Evolutionary conservation across 2,329 filamentous ascomycete species (phyloP).

Genomic region (Phoma sp.): DNA sequence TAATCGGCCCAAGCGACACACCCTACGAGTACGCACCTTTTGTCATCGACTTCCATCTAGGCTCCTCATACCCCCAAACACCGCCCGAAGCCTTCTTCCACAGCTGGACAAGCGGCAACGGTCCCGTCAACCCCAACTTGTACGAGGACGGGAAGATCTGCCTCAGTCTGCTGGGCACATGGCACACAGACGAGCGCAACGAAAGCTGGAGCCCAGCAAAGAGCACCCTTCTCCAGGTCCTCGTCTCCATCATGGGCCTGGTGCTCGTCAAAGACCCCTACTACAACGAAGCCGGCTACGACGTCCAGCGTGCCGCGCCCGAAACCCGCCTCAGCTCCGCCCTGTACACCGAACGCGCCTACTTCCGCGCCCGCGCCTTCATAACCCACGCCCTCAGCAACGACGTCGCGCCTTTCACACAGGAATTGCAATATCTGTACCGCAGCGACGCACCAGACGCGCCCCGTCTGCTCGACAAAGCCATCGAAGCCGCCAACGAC

Average conservation of each 20-base stretch:
- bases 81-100: slow-evolving; percentile 66
- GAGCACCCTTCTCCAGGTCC: slow-evolving; percentile 63
- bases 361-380: slow-evolving; percentile 60
- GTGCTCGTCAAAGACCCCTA: slow-evolving; percentile 66
- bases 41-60: slow-evolving; percentile 64
- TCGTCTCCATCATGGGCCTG: slow-evolving; percentile 64
- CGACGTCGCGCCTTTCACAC: slow-evolving; percentile 54
- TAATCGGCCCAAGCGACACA: slow-evolving; percentile 65
- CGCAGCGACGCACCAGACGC: slow-evolving; percentile 40
- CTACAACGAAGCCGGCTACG: slow-evolving; percentile 70
- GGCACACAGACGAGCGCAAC: slow-evolving; percentile 59
- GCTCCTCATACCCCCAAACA: slow-evolving; percentile 56
- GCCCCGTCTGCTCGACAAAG: slow-evolving; percentile 52
- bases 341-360: slow-evolving; percentile 62
- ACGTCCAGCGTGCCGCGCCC: slow-evolving; percentile 56
- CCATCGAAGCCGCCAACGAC: slow-evolving; percentile 51
- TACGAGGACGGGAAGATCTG: slow-evolving; percentile 70
- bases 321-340: slow-evolving; percentile 55
- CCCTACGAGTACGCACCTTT: slow-evolving; percentile 68
- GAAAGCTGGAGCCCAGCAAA: slow-evolving; percentile 61
- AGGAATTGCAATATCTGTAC: slow-evolving; percentile 63
- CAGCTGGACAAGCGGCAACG: slow-evolving; percentile 61
- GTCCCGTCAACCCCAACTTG: slow-evolving; percentile 66
- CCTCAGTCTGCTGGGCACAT: slow-evolving; percentile 64
- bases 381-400: slow-evolving; percentile 56